phyloP scores from a whole-genome alignment of 768 basidiomycete species.

The Dentipellis fragilis region DNA sequence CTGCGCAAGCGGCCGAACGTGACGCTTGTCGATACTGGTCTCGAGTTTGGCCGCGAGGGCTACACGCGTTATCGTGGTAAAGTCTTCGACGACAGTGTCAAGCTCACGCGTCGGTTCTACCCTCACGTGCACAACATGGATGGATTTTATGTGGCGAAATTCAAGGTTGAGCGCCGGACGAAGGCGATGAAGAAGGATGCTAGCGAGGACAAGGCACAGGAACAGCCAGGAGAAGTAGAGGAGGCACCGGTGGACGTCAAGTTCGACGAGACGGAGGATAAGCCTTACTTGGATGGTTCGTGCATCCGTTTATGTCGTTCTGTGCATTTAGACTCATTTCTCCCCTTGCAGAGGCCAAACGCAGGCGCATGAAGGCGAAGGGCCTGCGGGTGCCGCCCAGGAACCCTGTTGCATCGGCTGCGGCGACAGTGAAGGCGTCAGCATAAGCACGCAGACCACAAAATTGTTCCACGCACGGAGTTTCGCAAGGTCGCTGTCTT shows the following conservation, averaged over 20 bases:
- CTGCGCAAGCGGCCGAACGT: constrained; percentile 89
- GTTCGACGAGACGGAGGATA: constrained; percentile 30
- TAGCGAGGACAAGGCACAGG: constrained; percentile 17
- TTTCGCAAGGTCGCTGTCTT: too few species aligned
- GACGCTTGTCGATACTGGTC: constrained; percentile 84
- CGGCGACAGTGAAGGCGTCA: constrained; percentile 15
- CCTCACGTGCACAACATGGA: constrained; percentile 99
- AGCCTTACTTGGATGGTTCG: constrained; percentile 71
- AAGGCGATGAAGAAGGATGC: constrained; percentile 33
- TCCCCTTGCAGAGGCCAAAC: constrained; percentile 48
- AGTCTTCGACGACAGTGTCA: constrained; percentile 69
- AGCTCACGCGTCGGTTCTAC: constrained; percentile 82
- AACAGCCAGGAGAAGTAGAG: constrained; percentile 19
- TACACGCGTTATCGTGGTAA: constrained; percentile 89
- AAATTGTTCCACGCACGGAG: too few species aligned
- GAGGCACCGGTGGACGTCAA: constrained; percentile 17
- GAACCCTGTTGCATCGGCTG: constrained; percentile 25
- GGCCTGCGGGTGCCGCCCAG: constrained; percentile 59
- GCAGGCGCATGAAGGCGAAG: constrained; percentile 67
- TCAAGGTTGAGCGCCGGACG: constrained; percentile 79
- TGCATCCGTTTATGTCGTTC: constrained; percentile 8
- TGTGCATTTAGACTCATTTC: background rate
- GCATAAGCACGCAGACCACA: background rate
- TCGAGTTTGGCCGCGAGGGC: constrained; percentile 89
- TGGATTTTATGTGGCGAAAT: constrained; percentile 97